phyloP scores from a whole-genome alignment of 148 eudicot genomes.

The Chenopodium berlandieri region DNA sequence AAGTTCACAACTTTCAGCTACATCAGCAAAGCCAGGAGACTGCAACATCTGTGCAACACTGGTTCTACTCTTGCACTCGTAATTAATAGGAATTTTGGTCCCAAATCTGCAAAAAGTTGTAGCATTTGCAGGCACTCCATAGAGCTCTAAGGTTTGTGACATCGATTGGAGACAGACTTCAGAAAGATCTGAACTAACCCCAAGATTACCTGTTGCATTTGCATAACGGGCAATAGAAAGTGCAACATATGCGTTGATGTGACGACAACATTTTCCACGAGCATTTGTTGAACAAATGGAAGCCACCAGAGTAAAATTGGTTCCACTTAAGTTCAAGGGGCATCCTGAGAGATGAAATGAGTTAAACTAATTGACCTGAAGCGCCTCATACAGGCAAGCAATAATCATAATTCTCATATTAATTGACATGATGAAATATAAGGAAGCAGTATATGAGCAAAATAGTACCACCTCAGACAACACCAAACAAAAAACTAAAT shows the following conservation, averaged over 20 bases:
- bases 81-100: constrained; percentile 74
- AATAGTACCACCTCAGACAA: not conserved
- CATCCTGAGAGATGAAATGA: constrained; percentile 49
- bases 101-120: constrained; percentile 77
- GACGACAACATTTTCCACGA: constrained; percentile 86
- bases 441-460: not conserved
- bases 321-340: constrained; percentile 70
- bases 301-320: constrained; percentile 72
- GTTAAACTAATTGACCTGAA: not conserved
- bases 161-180: constrained; percentile 58
- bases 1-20: constrained; percentile 50
- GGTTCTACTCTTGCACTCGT: constrained; percentile 78
- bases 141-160: constrained; percentile 62
- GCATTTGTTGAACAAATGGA: constrained; percentile 62
- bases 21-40: constrained; percentile 70
- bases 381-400: not conserved
- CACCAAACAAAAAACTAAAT: not conserved
- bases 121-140: constrained; percentile 77
- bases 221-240: constrained; percentile 74
- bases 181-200: constrained; percentile 57
- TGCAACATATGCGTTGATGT: constrained; percentile 77
- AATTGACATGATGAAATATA: not conserved
- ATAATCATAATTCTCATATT: not conserved
- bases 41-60: constrained; percentile 80
- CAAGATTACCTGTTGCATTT: constrained; percentile 63